phyloP scores from a whole-genome alignment of 768 basidiomycete genomes.

The Suillus hirtellus region DNA sequence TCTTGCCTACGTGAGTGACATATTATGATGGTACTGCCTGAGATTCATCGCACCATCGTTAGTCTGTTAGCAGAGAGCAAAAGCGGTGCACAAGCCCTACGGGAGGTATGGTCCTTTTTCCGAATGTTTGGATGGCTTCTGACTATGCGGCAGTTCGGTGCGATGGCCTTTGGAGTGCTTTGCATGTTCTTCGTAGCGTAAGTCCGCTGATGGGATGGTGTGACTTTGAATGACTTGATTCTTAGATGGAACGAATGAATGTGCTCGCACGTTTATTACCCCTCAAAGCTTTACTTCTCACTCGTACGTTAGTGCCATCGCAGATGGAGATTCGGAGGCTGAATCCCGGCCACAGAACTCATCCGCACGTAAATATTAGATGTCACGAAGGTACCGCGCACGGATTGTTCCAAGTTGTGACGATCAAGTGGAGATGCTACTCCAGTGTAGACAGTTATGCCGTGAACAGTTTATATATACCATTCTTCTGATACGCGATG shows the following conservation, averaged over 20 bases:
- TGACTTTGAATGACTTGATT: slow-evolving; percentile 12
- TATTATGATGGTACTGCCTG: slow-evolving; percentile 11
- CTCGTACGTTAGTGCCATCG: slow-evolving; percentile 10
- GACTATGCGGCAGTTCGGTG: slow-evolving; percentile 65
- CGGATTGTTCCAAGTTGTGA: neutral
- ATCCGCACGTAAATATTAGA: neutral
- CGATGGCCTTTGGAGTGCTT: slow-evolving; percentile 86
- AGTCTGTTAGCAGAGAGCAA: slow-evolving; percentile 87
- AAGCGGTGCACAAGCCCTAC: slow-evolving; percentile 84
- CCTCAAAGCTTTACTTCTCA: slow-evolving; percentile 4
- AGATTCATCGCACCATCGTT: slow-evolving; percentile 19
- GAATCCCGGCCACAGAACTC: neutral
- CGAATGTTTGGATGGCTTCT: slow-evolving; percentile 16
- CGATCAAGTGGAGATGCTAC: neutral
- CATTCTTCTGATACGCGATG: slow-evolving; percentile 6
- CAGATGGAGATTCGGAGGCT: slow-evolving; percentile 8
- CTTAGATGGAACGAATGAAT: slow-evolving; percentile 78
- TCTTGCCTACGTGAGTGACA: slow-evolving; percentile 77
- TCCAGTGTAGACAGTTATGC: neutral
- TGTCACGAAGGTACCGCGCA: slow-evolving; percentile 1
- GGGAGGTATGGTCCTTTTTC: slow-evolving; percentile 57
- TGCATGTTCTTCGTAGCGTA: slow-evolving; percentile 94
- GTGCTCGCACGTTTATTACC: slow-evolving; percentile 15
- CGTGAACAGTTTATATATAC: neutral
- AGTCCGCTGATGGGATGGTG: slow-evolving; percentile 37